A percentile compares a stretch with the other conserved stretches of the same genome.
These are phyloP conservation scores for Clarireedia sp. DNA, from an alignment of 2,329 filamentous ascomycete species.

Conservation along the genomic window DNA sequence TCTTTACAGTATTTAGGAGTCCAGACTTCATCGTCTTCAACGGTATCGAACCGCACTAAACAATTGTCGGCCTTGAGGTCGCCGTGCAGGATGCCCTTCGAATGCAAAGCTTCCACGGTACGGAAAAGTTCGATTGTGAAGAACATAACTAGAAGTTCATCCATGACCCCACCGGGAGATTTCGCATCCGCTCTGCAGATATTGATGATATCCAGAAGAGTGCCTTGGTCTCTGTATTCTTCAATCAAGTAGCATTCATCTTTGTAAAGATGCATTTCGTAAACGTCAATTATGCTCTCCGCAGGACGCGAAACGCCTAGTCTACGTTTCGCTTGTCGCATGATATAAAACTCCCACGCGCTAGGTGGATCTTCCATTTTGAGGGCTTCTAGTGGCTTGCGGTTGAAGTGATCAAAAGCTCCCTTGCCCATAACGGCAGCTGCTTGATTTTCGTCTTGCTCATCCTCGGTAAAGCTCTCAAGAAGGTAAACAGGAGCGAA, in stretches of 20 bases:
- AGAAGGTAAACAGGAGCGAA: constrained; percentile 94
- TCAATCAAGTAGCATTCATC: constrained; percentile 87
- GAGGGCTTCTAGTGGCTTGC: constrained; percentile 66
- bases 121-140: constrained; percentile 87
- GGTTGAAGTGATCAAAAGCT: constrained; percentile 44
- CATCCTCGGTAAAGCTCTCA: constrained; percentile 55
- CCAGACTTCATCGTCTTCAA: constrained; percentile 40
- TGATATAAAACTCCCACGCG: constrained; percentile 95
- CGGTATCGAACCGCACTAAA: constrained; percentile 68
- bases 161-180: constrained; percentile 58
- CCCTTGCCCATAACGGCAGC: constrained; percentile 53
- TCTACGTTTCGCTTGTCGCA: constrained; percentile 71
- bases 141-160: constrained; percentile 90
- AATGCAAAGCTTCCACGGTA: constrained; percentile 79
- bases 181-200: constrained; percentile 64
- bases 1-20: constrained; percentile 60
- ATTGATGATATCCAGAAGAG: constrained; percentile 91
- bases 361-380: constrained; percentile 90
- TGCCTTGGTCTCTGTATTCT: constrained; percentile 82
- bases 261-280: constrained; percentile 85
- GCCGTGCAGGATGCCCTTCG: constrained; percentile 74
- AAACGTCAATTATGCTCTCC: constrained; percentile 71
- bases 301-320: constrained; percentile 66
- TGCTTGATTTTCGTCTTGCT: constrained; percentile 38
- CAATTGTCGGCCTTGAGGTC: constrained; percentile 96